Conservation (phyloP, 2,329 filamentous ascomycete species). For the Epichloe gansuensis region DNA sequence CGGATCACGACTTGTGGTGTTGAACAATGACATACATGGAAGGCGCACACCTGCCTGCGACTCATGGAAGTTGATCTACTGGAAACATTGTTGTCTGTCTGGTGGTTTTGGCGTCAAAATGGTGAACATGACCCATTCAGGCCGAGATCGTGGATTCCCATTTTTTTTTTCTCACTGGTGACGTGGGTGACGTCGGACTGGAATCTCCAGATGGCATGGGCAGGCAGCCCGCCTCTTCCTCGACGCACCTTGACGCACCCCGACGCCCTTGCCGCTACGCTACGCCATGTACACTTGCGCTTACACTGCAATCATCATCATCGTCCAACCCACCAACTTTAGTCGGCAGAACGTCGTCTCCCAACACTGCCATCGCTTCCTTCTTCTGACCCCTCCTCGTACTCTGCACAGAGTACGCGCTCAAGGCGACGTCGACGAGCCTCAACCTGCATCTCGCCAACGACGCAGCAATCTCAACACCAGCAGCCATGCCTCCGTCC, state of each 20-base stretch:
- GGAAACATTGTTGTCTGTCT: too few relatives aligned
- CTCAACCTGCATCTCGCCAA: slow-evolving; percentile 1
- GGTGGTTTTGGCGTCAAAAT: too few relatives aligned
- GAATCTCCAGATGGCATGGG: background rate
- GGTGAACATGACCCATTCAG: background rate
- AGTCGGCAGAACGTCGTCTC: too few relatives aligned
- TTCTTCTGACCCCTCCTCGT: background rate
- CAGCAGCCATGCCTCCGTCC: slow-evolving; percentile 23
- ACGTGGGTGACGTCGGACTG: background rate
- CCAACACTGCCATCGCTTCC: too few relatives aligned
- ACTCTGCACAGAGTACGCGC: background rate
- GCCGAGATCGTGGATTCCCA: background rate
- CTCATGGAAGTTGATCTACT: too few relatives aligned
- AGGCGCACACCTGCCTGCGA: too few relatives aligned
- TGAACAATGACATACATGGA: too few relatives aligned
- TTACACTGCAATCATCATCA: background rate
- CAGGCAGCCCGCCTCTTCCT: background rate
- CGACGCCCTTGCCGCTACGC: background rate
- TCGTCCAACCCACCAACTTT: too few relatives aligned
- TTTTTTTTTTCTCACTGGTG: background rate
- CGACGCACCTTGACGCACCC: background rate
- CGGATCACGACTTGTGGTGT: too few relatives aligned
- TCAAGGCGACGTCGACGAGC: slow-evolving; percentile 4
- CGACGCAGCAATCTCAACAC: background rate
- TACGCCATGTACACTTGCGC: background rate